Evolutionary conservation across 192 early-diverging fungal genomes (phyloP), one percentile per base, ranked within the genome.

Genomic region (Coemansia sp.): DNA sequence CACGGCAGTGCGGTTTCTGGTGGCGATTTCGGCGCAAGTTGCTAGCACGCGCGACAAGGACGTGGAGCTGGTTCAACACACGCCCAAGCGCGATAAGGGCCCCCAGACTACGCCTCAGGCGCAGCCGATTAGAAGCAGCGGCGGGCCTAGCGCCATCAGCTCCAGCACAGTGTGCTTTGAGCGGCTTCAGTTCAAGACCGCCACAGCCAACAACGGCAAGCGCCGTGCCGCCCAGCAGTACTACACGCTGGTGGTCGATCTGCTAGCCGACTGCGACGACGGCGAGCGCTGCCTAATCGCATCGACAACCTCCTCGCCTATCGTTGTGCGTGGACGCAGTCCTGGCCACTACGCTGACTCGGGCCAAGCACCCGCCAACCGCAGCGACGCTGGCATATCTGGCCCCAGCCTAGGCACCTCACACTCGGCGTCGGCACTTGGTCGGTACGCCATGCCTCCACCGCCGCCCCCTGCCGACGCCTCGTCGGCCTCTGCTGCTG

Each of bases 191-290:
- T 98, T 98, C 89, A 98, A 98, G 72, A 92, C 92, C 0, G 96
- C 96, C 22, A 98, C 97, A 0, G 94, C 94, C 29, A 98, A 98
- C 79, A 98, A 96, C 70, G 94, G 94, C 60, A 95, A 95, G 78
- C 89, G 96, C 50, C 85, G 94, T 22, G 94, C 93, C 15, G 94
- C 95, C 12, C 97, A 98, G 78, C 97, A 98, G 74, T 97, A 96
- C 82, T 95, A 96, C 70, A 87, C 90, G n/a, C 85, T 98, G 44
- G 74, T 87, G 27, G 88, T 95, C 1, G 91, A 94, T 69, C 83
- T 98, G 24, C 91, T 86, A 73, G 95, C 88, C n/a, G 87, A 91
- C 58, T 87, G 85, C 36, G 88, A 86, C 15, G 86, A 86, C 39
- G 90, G 89, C 46, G 63, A 65, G 64, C 70, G 75, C 20, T 41